Percentiles rank a stretch among this genome's conserved stretches.
These are phyloP conservation scores for Amanita inopinata DNA, from an alignment of 768 basidiomycete species.

Conservation along the genomic window DNA sequence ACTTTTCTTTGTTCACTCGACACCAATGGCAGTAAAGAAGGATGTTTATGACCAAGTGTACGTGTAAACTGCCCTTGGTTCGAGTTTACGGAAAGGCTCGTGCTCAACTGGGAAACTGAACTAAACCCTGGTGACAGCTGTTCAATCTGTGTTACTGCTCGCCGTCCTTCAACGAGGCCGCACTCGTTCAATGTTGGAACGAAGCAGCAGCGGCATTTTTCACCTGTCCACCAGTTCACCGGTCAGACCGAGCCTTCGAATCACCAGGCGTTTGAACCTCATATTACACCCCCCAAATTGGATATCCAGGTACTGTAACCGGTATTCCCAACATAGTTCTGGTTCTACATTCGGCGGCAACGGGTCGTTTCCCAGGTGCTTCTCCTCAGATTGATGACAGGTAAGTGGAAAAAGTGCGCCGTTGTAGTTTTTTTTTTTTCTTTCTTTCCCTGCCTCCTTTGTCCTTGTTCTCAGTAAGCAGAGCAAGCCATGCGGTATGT, in stretches of 20 bases:
- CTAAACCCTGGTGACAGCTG: too few relatives aligned
- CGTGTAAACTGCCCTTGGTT: too few relatives aligned
- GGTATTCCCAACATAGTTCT: neutral
- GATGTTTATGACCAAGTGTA: too few relatives aligned
- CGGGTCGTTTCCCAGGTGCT: neutral
- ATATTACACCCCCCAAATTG: conserved; percentile 1
- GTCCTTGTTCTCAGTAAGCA: too few relatives aligned
- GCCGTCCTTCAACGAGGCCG: too few relatives aligned
- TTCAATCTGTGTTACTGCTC: too few relatives aligned
- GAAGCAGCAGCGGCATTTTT: neutral
- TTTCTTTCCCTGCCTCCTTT: too few relatives aligned
- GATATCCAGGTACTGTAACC: neutral
- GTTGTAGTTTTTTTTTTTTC: conserved; percentile 1
- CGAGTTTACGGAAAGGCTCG: too few relatives aligned
- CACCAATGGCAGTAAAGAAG: too few relatives aligned
- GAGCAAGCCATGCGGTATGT: too few relatives aligned
- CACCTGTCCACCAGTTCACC: neutral
- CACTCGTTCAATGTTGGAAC: neutral
- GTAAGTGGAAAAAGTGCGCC: neutral
- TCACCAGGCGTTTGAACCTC: neutral
- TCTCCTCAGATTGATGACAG: conserved; percentile 3
- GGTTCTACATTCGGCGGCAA: conserved; percentile 2
- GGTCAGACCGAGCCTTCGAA: conserved; percentile 3
- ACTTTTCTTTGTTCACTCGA: too few relatives aligned
- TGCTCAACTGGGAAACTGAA: too few relatives aligned